Percentiles rank a stretch among this genome's conserved stretches.
Conservation (phyloP, 2,329 filamentous ascomycete species). For the Botryotinia convoluta region DNA sequence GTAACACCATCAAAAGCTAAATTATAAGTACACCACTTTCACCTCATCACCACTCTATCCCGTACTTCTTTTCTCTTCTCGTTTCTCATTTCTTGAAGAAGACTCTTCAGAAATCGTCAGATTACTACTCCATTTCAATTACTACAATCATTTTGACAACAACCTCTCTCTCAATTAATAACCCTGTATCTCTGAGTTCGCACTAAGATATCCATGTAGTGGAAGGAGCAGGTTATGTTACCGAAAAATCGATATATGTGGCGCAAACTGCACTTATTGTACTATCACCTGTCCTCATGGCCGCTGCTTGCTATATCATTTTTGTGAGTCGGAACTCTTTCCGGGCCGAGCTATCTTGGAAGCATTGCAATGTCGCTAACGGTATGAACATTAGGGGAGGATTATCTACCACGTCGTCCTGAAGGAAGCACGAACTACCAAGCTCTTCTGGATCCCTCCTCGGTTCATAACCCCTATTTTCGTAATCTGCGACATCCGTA, state of each 20-base stretch:
- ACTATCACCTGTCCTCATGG: neutral
- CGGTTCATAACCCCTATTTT: neutral
- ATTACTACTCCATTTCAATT: neutral
- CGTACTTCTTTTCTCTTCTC: neutral
- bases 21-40: conserved; percentile 28
- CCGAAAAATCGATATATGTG: neutral
- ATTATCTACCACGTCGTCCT: neutral
- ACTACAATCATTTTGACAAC: neutral
- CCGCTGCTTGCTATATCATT: neutral
- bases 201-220: neutral
- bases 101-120: neutral
- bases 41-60: neutral
- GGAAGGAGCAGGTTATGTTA: neutral
- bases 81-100: neutral
- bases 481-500: neutral
- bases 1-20: conserved; percentile 25
- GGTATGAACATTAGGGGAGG: neutral
- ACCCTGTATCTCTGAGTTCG: neutral
- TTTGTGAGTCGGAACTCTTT: neutral
- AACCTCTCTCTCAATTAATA: neutral
- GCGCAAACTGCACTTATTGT: neutral
- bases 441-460: neutral
- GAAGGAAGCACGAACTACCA: neutral
- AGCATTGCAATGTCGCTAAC: neutral
- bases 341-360: neutral